Percentiles rank a stretch among this genome's conserved stretches.
Conservation (phyloP, 2,329 filamentous ascomycete genomes). For the Arthrocladium fulminans region DNA sequence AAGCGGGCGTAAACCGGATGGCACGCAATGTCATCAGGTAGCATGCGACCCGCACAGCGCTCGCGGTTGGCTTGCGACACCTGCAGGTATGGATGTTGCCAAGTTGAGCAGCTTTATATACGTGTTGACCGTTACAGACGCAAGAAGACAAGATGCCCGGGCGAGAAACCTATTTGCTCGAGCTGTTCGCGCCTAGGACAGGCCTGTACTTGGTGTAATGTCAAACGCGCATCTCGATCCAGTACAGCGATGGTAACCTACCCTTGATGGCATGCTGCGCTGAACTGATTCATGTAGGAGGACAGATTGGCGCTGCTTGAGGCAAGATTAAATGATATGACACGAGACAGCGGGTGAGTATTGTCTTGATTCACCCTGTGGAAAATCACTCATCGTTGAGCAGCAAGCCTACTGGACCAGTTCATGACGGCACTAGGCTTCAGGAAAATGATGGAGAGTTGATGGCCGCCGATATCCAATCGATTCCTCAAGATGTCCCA, state of each 20-base stretch:
- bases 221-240: neutral
- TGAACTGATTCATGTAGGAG: neutral
- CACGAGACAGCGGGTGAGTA: neutral
- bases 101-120: constrained; percentile 40
- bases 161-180: constrained; percentile 11
- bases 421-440: too few relatives aligned
- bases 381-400: neutral
- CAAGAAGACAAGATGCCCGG: constrained; percentile 22
- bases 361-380: neutral
- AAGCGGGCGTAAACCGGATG: neutral
- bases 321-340: neutral
- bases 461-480: too few relatives aligned
- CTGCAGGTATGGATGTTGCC: neutral
- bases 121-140: constrained; percentile 35
- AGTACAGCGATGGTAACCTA: neutral
- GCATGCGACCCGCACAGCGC: neutral
- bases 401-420: too few relatives aligned
- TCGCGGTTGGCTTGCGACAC: neutral
- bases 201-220: constrained; percentile 44
- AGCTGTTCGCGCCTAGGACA: constrained; percentile 27
- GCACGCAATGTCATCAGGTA: too few relatives aligned
- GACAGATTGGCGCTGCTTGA: neutral
- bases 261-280: neutral
- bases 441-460: too few relatives aligned
- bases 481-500: too few relatives aligned